Conservation (phyloP, 306 rosid species). For the Quillaja saponaria region DNA sequence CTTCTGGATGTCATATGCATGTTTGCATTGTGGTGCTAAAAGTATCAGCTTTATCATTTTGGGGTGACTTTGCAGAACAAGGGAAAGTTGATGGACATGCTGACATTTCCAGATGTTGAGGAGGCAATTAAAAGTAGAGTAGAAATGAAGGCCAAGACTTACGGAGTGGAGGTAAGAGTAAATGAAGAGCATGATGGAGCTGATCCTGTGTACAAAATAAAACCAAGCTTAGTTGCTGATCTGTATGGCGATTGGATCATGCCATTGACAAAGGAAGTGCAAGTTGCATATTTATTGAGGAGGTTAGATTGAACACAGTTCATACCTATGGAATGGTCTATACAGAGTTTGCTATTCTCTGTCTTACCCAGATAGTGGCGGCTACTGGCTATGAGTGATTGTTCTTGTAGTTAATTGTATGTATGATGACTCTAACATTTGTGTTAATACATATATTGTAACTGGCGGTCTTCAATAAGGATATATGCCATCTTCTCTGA, state of each 20-base stretch:
- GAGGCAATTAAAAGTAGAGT: conserved; percentile 71
- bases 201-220: conserved; percentile 70
- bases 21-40: conserved; percentile 24
- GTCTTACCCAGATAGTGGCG: background rate
- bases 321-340: conserved; percentile 13
- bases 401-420: conserved; percentile 18
- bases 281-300: conserved; percentile 79
- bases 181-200: conserved; percentile 42
- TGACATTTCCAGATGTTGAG: conserved; percentile 77
- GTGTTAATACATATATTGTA: no score
- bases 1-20: background rate
- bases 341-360: background rate
- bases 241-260: conserved; percentile 90
- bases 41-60: no score
- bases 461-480: no score
- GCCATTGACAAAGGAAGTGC: conserved; percentile 97
- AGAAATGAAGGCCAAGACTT: conserved; percentile 69
- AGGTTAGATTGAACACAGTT: conserved; percentile 62
- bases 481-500: background rate
- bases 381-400: background rate
- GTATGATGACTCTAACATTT: no score
- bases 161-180: conserved; percentile 68
- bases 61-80: conserved; percentile 56
- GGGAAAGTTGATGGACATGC: conserved; percentile 67
- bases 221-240: conserved; percentile 78